phyloP scores from a whole-genome alignment of 2,329 filamentous ascomycete genomes.

The Sclerotinia spermophila region DNA sequence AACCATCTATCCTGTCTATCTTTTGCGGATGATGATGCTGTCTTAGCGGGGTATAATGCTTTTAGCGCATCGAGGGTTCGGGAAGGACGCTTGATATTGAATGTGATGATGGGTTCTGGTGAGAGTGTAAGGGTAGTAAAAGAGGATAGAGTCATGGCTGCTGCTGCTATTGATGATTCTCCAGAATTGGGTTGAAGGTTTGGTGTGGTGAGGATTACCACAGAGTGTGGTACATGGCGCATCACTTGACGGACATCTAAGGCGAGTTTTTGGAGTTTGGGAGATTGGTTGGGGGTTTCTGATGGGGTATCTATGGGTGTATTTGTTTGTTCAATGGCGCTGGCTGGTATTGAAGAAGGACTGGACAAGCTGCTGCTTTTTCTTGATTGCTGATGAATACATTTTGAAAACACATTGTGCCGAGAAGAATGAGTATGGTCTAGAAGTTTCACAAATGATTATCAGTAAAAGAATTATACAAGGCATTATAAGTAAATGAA shows the following conservation, averaged over 20 bases:
- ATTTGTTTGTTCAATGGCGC: neutral
- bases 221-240: conserved; percentile 33
- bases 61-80: conserved; percentile 31
- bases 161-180: conserved; percentile 13
- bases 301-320: neutral
- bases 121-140: conserved; percentile 35
- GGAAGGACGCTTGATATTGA: conserved; percentile 36
- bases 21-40: neutral
- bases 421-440: neutral
- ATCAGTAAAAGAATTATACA: neutral
- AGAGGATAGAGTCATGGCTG: conserved; percentile 37
- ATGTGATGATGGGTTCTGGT: conserved; percentile 35
- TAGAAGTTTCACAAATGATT: neutral
- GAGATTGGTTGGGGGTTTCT: neutral
- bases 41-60: conserved; percentile 21
- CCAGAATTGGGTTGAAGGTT: neutral
- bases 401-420: neutral
- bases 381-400: neutral
- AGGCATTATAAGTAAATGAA: neutral
- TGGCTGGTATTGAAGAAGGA: neutral
- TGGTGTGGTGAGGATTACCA: conserved; percentile 33
- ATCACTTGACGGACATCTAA: conserved; percentile 33
- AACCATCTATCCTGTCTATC: neutral
- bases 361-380: neutral
- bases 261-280: conserved; percentile 17